A percentile compares a stretch with the other conserved stretches of the same genome.
These are phyloP conservation scores for Hysterium pulicare DNA, from an alignment of 2,329 filamentous ascomycete genomes.

Conservation along the genomic window DNA sequence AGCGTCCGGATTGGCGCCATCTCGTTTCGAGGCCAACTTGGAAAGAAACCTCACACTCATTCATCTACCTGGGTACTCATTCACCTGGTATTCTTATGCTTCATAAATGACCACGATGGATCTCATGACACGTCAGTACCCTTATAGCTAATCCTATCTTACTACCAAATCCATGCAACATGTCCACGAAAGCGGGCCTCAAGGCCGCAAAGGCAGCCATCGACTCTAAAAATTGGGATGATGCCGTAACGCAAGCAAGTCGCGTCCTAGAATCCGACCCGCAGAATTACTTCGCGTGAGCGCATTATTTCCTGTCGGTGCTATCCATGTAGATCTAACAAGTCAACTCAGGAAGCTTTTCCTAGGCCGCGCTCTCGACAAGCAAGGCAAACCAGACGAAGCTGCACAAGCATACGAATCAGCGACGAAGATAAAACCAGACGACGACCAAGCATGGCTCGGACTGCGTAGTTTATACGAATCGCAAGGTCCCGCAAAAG, in stretches of 20 bases:
- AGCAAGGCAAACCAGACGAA: constrained; percentile 65
- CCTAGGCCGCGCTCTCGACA: constrained; percentile 79
- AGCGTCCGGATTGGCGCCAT: neutral
- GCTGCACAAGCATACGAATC: constrained; percentile 73
- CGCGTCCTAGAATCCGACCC: constrained; percentile 68
- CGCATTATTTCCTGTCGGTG: constrained; percentile 7
- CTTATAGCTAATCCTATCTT: too few relatives aligned
- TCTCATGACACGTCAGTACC: neutral
- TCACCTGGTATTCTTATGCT: too few relatives aligned
- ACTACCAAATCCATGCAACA: too few relatives aligned
- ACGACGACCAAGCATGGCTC: constrained; percentile 85
- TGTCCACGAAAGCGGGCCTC: constrained; percentile 64
- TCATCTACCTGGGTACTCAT: too few relatives aligned
- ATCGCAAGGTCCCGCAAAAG: constrained; percentile 64
- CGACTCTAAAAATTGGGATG: constrained; percentile 74
- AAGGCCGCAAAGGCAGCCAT: constrained; percentile 79
- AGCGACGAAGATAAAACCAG: constrained; percentile 68
- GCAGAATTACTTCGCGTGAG: constrained; percentile 77
- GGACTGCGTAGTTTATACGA: constrained; percentile 85
- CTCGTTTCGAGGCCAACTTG: neutral
- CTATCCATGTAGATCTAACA: constrained; percentile 6
- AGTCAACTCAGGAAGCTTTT: constrained; percentile 68
- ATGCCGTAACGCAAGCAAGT: constrained; percentile 67
- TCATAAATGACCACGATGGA: neutral
- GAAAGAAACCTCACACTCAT: neutral